Conservation (phyloP, 2,329 filamentous ascomycete species). For the Cyclaneusma minus region DNA sequence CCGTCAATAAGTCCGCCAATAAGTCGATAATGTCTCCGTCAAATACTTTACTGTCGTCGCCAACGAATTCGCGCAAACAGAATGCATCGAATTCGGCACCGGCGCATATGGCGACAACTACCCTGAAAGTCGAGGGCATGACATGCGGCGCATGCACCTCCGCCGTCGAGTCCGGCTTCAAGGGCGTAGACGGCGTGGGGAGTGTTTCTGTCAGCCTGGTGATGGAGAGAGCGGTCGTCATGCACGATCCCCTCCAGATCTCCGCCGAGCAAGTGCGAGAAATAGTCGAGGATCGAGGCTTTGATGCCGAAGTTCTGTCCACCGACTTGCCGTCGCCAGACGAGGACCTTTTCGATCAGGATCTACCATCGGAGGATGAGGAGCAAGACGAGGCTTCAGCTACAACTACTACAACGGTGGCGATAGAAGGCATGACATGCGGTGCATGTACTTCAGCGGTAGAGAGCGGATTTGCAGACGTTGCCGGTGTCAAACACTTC, state of each 20-base stretch:
- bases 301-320: conserved; percentile 78
- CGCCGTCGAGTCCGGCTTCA: conserved; percentile 85
- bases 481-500: conserved; percentile 58
- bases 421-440: conserved; percentile 81
- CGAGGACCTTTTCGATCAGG: conserved; percentile 19
- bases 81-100: no score
- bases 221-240: conserved; percentile 88
- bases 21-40: no score
- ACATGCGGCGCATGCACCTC: conserved; percentile 90
- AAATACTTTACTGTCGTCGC: no score
- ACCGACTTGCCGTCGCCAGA: conserved; percentile 52
- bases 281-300: conserved; percentile 81
- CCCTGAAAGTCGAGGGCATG: conserved; percentile 80
- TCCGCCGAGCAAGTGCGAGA: conserved; percentile 64
- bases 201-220: conserved; percentile 85
- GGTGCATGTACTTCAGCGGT: conserved; percentile 79
- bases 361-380: conserved; percentile 17
- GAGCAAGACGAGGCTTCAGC: conserved; percentile 23
- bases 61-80: conserved; percentile 30
- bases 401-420: conserved; percentile 55
- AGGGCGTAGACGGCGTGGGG: conserved; percentile 63
- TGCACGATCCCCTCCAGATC: conserved; percentile 67
- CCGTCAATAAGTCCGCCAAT: no score
- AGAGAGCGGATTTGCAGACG: conserved; percentile 63
- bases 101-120: conserved; percentile 73